A percentile compares a stretch with the other conserved stretches of the same genome.
phyloP scores from a whole-genome alignment of 257 asterid species.

The Oldenlandia corymbosa region DNA sequence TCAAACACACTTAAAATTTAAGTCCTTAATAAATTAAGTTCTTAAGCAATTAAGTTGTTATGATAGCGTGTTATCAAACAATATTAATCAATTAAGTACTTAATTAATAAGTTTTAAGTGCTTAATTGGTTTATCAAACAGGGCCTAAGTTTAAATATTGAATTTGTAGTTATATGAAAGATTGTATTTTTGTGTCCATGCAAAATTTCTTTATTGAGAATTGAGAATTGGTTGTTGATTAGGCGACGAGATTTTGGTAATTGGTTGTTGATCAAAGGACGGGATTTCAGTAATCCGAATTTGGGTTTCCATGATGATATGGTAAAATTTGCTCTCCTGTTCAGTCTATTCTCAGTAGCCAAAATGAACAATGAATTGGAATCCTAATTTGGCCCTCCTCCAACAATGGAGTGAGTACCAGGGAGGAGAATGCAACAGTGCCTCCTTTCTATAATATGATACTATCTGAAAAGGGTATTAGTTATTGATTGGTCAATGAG shows the following conservation, averaged over 20 bases:
- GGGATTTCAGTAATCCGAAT: conserved; percentile 8
- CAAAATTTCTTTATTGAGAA: neutral
- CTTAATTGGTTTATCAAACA: too few species aligned
- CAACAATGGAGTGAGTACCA: neutral
- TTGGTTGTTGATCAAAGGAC: neutral
- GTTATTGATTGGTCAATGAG: too few species aligned
- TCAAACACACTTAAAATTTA: too few species aligned
- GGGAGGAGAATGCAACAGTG: neutral
- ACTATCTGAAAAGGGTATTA: neutral
- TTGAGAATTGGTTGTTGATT: neutral
- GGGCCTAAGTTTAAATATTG: too few species aligned
- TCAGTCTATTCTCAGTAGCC: neutral
- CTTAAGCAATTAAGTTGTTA: too few species aligned
- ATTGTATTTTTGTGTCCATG: neutral
- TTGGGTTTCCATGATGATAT: conserved; percentile 7
- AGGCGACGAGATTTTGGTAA: too few species aligned
- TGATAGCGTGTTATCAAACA: too few species aligned
- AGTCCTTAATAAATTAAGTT: too few species aligned
- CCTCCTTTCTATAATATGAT: neutral
- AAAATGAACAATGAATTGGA: neutral
- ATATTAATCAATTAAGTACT: too few species aligned
- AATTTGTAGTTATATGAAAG: neutral
- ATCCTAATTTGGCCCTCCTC: neutral
- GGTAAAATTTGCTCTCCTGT: neutral
- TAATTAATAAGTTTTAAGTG: too few species aligned